Evolutionary conservation across 2,329 filamentous ascomycete species (phyloP).

Genomic region (Alternaria conjuncta): DNA sequence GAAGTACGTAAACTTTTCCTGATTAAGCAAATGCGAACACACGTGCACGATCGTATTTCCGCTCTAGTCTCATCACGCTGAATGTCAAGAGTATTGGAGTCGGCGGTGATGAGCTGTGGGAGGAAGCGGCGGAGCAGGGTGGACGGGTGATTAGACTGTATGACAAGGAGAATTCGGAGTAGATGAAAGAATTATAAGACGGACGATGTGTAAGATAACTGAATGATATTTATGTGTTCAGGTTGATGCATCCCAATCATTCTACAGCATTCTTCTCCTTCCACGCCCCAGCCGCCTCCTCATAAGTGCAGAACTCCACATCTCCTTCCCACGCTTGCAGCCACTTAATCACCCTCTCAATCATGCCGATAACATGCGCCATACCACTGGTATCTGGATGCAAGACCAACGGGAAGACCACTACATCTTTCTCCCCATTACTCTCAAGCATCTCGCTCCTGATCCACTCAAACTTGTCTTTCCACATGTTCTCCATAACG

Average conservation of each 20-base stretch:
- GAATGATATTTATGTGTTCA: too few species aligned
- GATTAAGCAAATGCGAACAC: background rate
- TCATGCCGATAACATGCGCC: slow-evolving; percentile 66
- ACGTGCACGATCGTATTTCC: background rate
- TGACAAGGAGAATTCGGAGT: background rate
- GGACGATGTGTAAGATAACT: too few species aligned
- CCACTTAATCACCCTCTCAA: slow-evolving; percentile 60
- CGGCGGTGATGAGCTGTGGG: background rate
- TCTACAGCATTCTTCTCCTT: slow-evolving; percentile 26
- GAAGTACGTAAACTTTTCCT: background rate
- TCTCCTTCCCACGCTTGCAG: slow-evolving; percentile 54
- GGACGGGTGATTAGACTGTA: background rate
- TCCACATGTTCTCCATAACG: slow-evolving; percentile 67
- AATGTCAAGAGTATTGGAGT: background rate
- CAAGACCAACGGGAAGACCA: slow-evolving; percentile 60
- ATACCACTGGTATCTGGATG: slow-evolving; percentile 67
- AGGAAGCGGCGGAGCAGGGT: background rate
- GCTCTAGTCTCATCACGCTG: background rate
- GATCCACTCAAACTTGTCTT: slow-evolving; percentile 65
- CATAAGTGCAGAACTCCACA: slow-evolving; percentile 56
- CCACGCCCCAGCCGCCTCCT: slow-evolving; percentile 53
- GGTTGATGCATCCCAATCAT: too few species aligned
- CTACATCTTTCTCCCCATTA: slow-evolving; percentile 40
- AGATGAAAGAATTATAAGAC: background rate
- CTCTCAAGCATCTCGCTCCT: slow-evolving; percentile 44